Percentiles rank a stretch among this genome's conserved stretches.
These are phyloP conservation scores for Mycena floridula DNA, from an alignment of 768 basidiomycete genomes.

Conservation along the genomic window DNA sequence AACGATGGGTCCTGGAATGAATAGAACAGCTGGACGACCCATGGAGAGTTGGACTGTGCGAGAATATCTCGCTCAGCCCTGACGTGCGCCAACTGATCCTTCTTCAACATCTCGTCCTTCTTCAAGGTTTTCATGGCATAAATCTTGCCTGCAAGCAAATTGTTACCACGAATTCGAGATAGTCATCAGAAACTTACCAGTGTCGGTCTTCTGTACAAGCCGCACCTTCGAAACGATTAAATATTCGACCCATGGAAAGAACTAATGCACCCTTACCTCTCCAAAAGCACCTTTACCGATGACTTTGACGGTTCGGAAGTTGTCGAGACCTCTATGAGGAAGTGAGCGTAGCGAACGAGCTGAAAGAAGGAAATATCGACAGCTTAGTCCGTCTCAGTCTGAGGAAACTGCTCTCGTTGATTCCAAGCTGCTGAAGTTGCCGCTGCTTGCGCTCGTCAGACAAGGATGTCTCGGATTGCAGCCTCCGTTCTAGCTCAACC, in stretches of 20 bases:
- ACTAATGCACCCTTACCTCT: slow-evolving; percentile 51
- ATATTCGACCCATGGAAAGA: background rate
- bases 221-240: slow-evolving; percentile 55
- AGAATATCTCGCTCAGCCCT: slow-evolving; percentile 96
- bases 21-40: slow-evolving; percentile 96
- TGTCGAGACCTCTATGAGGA: slow-evolving; percentile 79
- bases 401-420: slow-evolving; percentile 85
- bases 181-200: slow-evolving; percentile 18
- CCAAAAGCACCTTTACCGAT: slow-evolving; percentile 99
- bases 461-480: slow-evolving; percentile 62
- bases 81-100: slow-evolving; percentile 98
- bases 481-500: slow-evolving; percentile 77
- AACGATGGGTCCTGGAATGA: slow-evolving; percentile 95
- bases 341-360: no score
- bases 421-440: slow-evolving; percentile 76
- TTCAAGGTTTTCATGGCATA: slow-evolving; percentile 98
- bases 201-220: slow-evolving; percentile 93
- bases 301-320: slow-evolving; percentile 96
- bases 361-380: no score
- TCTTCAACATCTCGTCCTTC: slow-evolving; percentile 99
- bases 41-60: slow-evolving; percentile 89
- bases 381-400: slow-evolving; percentile 41
- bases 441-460: slow-evolving; percentile 84
- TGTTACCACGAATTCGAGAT: background rate
- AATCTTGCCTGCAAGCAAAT: slow-evolving; percentile 59